Percentiles rank a stretch among this genome's conserved stretches.
phyloP scores from a whole-genome alignment of 2,329 filamentous ascomycete species.

The Botrytis byssoidea region DNA sequence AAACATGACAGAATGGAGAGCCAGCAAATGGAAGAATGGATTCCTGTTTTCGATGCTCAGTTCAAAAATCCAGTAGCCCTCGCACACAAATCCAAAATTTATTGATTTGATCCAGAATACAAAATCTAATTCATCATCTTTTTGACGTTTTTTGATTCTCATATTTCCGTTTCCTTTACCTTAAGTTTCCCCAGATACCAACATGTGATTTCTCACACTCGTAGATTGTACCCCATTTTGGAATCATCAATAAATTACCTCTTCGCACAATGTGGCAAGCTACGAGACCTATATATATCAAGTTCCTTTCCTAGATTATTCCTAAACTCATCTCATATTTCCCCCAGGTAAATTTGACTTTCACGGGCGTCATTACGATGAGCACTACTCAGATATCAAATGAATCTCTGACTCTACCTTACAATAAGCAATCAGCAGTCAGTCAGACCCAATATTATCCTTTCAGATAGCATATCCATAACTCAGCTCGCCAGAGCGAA shows the following conservation, averaged over 20 bases:
- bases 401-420: too few species aligned
- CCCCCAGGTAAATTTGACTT: too few species aligned
- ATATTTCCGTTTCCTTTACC: rapidly evolving
- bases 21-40: not conserved
- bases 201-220: not conserved
- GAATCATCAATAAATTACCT: rapidly evolving
- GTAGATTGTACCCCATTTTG: not conserved
- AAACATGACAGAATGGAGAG: not conserved
- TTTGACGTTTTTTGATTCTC: not conserved
- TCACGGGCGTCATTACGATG: too few species aligned
- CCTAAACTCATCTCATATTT: too few species aligned
- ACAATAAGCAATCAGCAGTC: too few species aligned
- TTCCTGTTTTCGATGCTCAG: not conserved
- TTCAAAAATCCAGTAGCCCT: not conserved
- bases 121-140: not conserved
- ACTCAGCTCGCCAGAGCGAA: too few species aligned
- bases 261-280: not conserved
- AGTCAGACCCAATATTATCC: too few species aligned
- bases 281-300: rapidly evolving
- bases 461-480: too few species aligned
- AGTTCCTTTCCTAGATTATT: too few species aligned
- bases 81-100: not conserved
- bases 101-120: not conserved
- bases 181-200: rapidly evolving
- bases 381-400: too few species aligned